Evolutionary conservation across 805 yeast species (phyloP).

Genomic region (Candida sonorensis): DNA sequence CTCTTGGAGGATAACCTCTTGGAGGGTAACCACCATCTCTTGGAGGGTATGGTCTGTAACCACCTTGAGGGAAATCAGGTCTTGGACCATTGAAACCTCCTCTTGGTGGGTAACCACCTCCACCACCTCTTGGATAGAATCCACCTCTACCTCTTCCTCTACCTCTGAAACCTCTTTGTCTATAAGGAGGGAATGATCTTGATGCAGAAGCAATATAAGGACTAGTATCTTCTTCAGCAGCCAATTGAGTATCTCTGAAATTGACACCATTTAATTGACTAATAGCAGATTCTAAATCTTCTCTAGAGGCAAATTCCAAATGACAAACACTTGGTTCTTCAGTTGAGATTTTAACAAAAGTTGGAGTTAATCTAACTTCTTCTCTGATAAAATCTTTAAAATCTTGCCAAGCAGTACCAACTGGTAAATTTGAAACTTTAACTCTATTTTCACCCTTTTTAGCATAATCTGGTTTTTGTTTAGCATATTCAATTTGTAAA

Average conservation of each 20-base stretch:
- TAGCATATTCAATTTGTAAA: conserved; percentile 48
- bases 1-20: conserved; percentile 12
- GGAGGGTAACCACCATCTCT: conserved; percentile 3
- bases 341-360: conserved; percentile 49
- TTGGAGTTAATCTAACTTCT: conserved; percentile 55
- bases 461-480: conserved; percentile 42
- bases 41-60: conserved; percentile 3
- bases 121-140: conserved; percentile 26
- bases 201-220: conserved; percentile 45
- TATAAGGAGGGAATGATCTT: conserved; percentile 38
- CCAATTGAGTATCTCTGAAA: conserved; percentile 54
- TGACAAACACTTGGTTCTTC: conserved; percentile 39
- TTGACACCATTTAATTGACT: conserved; percentile 65
- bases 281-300: conserved; percentile 69
- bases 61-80: conserved; percentile 27
- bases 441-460: conserved; percentile 72
- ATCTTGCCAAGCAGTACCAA: conserved; percentile 80
- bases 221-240: conserved; percentile 73
- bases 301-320: conserved; percentile 57
- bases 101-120: conserved; percentile 26
- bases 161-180: conserved; percentile 39
- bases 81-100: conserved; percentile 29
- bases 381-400: conserved; percentile 86
- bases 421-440: conserved; percentile 63
- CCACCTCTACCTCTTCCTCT: conserved; percentile 34